A percentile compares a stretch with the other conserved stretches of the same genome.
These are phyloP conservation scores for Scenedesmus sp. DNA, from an alignment of 163 green algal genomes.

Conservation along the genomic window DNA sequence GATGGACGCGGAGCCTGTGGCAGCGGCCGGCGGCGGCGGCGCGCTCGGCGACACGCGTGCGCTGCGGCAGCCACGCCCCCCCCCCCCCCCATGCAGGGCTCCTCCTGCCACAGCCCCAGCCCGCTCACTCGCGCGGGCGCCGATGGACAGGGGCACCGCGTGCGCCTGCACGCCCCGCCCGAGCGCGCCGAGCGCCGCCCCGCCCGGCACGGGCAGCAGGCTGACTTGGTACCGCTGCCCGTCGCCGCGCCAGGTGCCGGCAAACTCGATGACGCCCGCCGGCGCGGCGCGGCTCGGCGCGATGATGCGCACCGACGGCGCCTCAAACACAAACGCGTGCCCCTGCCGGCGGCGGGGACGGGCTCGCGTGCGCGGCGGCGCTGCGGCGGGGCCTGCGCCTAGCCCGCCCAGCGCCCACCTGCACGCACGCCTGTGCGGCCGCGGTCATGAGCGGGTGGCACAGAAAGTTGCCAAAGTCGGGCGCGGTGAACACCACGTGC, in stretches of 20 bases:
- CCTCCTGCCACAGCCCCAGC: not conserved
- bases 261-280: slow-evolving; percentile 36
- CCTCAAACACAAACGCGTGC: slow-evolving; percentile 51
- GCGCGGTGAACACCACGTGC: slow-evolving; percentile 47
- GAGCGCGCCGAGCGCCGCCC: slow-evolving; percentile 2
- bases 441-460: slow-evolving; percentile 50
- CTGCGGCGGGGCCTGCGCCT: not conserved
- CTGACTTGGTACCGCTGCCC: slow-evolving; percentile 43
- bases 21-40: not conserved
- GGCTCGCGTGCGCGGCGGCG: not conserved
- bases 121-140: slow-evolving; percentile 35
- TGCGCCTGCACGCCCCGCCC: slow-evolving; percentile 36
- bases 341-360: slow-evolving; percentile 32
- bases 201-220: slow-evolving; percentile 34
- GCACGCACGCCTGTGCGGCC: slow-evolving; percentile 40
- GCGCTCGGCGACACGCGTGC: not conserved
- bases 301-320: slow-evolving; percentile 31
- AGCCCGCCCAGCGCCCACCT: slow-evolving; percentile 32
- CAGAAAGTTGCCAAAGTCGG: slow-evolving; percentile 57
- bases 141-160: slow-evolving; percentile 35
- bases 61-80: no score
- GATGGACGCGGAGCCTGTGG: slow-evolving; percentile 30
- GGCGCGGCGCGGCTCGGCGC: not conserved
- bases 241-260: slow-evolving; percentile 38
- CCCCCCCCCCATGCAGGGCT: no score